Conservation (phyloP, 1,284 basidiomycete genomes). For the Cryptococcus jaspeensis region DNA sequence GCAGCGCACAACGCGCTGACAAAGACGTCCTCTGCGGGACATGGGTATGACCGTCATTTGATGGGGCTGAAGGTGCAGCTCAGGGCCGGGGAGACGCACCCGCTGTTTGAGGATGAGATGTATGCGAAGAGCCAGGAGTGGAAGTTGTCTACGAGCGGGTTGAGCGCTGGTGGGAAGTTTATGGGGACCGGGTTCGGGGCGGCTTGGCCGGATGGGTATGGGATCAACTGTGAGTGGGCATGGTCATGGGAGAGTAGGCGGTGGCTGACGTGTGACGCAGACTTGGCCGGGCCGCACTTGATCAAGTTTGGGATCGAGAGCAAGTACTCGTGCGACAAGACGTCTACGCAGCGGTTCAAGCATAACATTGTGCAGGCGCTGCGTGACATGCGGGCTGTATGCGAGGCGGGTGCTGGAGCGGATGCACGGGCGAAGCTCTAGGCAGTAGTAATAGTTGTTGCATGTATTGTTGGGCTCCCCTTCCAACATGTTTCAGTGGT, state of each 20-base stretch:
- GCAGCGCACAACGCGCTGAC: slow-evolving; percentile 73
- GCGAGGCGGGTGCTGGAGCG: slow-evolving; percentile 46
- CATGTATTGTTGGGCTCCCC: background rate
- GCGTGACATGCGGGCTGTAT: slow-evolving; percentile 66
- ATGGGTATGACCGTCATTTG: slow-evolving; percentile 88
- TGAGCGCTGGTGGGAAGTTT: slow-evolving; percentile 84
- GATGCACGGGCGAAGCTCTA: background rate
- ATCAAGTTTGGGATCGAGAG: slow-evolving; percentile 96
- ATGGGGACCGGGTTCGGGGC: slow-evolving; percentile 89
- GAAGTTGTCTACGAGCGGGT: slow-evolving; percentile 88
- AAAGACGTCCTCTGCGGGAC: slow-evolving; percentile 75
- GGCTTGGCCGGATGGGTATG: slow-evolving; percentile 78
- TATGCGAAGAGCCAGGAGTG: slow-evolving; percentile 78
- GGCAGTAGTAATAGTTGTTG: background rate
- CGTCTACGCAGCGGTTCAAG: slow-evolving; percentile 73
- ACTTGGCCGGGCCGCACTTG: slow-evolving; percentile 74
- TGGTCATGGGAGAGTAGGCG: background rate
- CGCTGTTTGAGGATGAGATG: slow-evolving; percentile 73
- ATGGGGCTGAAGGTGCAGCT: slow-evolving; percentile 78
- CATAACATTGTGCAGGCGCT: slow-evolving; percentile 66
- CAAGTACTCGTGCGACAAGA: slow-evolving; percentile 68
- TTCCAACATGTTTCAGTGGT: no score
- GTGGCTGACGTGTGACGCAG: slow-evolving; percentile 51
- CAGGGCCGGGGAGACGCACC: slow-evolving; percentile 50
- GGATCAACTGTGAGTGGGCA: slow-evolving; percentile 76